Conservation (phyloP, 257 asterid species). For the Plantago major region DNA sequence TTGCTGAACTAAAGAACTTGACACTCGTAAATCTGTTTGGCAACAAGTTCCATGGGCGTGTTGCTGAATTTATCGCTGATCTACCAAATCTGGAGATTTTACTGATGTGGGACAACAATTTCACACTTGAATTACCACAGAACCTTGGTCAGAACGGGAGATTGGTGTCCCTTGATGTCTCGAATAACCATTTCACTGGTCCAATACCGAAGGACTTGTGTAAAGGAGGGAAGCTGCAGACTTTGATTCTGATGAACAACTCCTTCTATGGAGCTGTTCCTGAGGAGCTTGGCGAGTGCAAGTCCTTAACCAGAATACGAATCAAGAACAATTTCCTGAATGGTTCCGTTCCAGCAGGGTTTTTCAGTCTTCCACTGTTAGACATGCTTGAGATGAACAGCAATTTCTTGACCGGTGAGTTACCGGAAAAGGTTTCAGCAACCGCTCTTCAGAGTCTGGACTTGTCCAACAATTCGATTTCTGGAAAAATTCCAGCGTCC, state of each 20-base stretch:
- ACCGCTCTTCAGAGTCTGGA: conserved; percentile 31
- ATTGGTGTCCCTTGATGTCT: conserved; percentile 49
- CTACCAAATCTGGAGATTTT: conserved; percentile 70
- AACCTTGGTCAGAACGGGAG: conserved; percentile 71
- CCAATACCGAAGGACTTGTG: conserved; percentile 62
- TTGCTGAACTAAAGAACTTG: conserved; percentile 44
- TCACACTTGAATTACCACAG: conserved; percentile 69
- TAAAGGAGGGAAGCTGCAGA: conserved; percentile 46
- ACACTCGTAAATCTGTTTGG: conserved; percentile 56
- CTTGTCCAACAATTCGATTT: conserved; percentile 53
- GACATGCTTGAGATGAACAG: conserved; percentile 55
- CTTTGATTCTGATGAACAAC: conserved; percentile 57
- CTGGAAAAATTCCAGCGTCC: conserved; percentile 50
- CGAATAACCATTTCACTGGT: conserved; percentile 69
- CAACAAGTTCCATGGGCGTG: conserved; percentile 64
- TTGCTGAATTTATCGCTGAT: conserved; percentile 70
- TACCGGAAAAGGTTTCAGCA: conserved; percentile 47
- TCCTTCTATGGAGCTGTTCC: conserved; percentile 60
- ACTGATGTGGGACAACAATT: conserved; percentile 76
- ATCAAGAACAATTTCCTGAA: conserved; percentile 51
- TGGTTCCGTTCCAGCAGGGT: conserved; percentile 61
- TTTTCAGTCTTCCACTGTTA: conserved; percentile 50
- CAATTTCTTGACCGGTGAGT: conserved; percentile 55
- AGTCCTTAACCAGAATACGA: conserved; percentile 39
- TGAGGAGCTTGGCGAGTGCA: conserved; percentile 58